A percentile compares a stretch with the other conserved stretches of the same genome.
Evolutionary conservation across 164 flowering plant genomes (phyloP).

Genomic region (Litsea cubeba): DNA sequence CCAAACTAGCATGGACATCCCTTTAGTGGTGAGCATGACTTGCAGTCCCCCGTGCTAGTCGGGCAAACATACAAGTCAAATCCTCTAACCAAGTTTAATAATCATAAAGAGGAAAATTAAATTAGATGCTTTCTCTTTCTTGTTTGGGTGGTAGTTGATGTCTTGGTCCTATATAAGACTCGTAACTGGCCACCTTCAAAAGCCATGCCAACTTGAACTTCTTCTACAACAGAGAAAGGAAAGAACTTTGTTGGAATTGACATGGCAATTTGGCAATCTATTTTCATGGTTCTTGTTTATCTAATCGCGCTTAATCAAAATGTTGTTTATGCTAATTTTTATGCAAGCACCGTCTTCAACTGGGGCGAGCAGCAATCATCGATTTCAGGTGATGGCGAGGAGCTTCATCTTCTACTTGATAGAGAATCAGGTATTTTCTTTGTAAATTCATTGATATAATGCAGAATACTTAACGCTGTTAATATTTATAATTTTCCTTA

Average conservation of each 20-base stretch:
- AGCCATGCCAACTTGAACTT: neutral
- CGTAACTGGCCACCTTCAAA: neutral
- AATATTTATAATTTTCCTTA: neutral
- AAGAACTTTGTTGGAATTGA: neutral
- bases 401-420: constrained; percentile 52
- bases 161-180: neutral
- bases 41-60: no score
- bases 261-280: constrained; percentile 22
- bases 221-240: neutral
- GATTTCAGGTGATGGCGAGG: constrained; percentile 32
- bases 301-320: constrained; percentile 17
- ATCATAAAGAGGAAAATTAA: no score
- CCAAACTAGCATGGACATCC: no score
- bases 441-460: no score
- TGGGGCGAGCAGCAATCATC: constrained; percentile 42
- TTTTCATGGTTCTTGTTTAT: constrained; percentile 21
- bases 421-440: constrained; percentile 34
- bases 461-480: no score
- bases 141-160: no score
- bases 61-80: no score
- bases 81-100: no score
- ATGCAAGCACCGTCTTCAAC: constrained; percentile 30
- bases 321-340: constrained; percentile 32
- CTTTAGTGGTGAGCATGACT: no score
- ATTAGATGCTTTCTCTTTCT: no score